Percentiles rank a stretch among this genome's conserved stretches.
Evolutionary conservation across 371 early-diverging fungal genomes (phyloP).

Genomic region (Apophysomyces sp.): DNA sequence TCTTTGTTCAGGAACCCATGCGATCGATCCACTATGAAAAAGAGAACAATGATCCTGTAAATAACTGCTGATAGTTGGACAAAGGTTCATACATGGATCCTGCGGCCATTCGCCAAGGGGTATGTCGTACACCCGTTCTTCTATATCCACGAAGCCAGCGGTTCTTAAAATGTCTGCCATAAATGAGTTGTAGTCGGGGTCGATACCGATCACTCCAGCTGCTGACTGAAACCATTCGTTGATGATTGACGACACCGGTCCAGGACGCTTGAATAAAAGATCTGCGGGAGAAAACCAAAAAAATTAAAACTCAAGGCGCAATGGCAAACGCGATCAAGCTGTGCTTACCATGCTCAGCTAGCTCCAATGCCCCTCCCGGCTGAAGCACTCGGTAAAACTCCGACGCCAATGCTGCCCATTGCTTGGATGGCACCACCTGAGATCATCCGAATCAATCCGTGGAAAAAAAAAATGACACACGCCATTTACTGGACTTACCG

Average conservation of each 20-base stretch:
- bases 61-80: background rate
- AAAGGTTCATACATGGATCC: conserved; percentile 23
- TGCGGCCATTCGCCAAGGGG: conserved; percentile 53
- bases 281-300: background rate
- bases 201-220: conserved; percentile 24
- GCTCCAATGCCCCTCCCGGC: conserved; percentile 53
- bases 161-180: conserved; percentile 16
- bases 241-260: conserved; percentile 36
- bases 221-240: conserved; percentile 44
- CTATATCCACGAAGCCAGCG: conserved; percentile 33
- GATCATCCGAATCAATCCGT: background rate
- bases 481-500: background rate
- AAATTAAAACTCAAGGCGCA: background rate
- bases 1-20: conserved; percentile 46
- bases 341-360: conserved; percentile 40
- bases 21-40: conserved; percentile 32
- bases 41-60: background rate
- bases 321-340: background rate
- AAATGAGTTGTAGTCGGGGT: conserved; percentile 19
- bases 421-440: conserved; percentile 33
- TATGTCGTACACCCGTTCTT: conserved; percentile 23
- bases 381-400: conserved; percentile 49
- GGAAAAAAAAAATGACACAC: background rate
- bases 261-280: conserved; percentile 24
- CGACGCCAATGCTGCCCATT: conserved; percentile 36